Evolutionary conservation across 2,329 filamentous ascomycete species (phyloP).

Genomic region (Arthrobotrys conoides): DNA sequence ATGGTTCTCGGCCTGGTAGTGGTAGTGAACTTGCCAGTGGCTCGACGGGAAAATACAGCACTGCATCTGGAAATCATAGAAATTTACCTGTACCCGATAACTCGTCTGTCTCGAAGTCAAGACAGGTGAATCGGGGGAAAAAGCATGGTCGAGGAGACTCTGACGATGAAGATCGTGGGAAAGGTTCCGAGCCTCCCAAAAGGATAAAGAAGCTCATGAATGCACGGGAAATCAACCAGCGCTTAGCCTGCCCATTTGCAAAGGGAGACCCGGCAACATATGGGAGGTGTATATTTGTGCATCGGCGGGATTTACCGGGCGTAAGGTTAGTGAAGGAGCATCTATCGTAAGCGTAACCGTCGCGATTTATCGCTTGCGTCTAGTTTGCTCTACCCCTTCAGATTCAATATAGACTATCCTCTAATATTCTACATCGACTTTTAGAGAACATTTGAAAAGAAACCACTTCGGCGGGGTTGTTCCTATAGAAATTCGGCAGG

Average conservation of each 20-base stretch:
- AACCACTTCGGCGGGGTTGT: conserved; percentile 17
- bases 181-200: background rate
- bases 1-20: no score
- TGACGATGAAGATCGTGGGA: background rate
- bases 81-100: background rate
- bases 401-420: background rate
- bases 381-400: background rate
- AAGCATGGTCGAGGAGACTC: background rate
- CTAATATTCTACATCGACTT: background rate
- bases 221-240: background rate
- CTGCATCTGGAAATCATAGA: background rate
- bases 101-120: background rate
- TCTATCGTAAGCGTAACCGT: background rate
- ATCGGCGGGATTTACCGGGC: conserved; percentile 24
- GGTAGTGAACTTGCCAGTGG: background rate
- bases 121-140: background rate
- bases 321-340: conserved; percentile 34
- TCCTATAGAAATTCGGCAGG: background rate
- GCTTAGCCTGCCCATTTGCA: conserved; percentile 32
- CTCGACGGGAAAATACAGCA: background rate
- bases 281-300: background rate
- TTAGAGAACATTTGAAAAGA: conserved; percentile 40
- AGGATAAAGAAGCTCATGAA: conserved; percentile 3
- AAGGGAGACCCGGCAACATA: conserved; percentile 22
- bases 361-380: background rate